phyloP scores from a whole-genome alignment of 2,329 filamentous ascomycete genomes.

The Ceratocystis cubensis region DNA sequence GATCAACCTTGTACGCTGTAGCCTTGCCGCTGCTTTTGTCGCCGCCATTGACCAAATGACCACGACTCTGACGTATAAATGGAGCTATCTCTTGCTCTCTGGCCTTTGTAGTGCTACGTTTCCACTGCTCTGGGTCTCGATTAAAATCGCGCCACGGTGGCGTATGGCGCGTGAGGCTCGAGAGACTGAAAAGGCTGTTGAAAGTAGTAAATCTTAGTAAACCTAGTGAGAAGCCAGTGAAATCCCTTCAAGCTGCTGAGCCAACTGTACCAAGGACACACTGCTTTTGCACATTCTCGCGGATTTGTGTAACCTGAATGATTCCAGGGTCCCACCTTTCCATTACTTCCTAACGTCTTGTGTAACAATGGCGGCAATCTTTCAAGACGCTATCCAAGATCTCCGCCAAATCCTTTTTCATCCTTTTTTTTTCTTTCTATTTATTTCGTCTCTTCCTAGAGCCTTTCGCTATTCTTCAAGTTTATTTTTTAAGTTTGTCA shows the following conservation, averaged over 20 bases:
- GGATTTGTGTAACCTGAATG: background rate
- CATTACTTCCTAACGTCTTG: background rate
- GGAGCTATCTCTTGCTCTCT: constrained; percentile 24
- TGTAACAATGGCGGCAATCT: background rate
- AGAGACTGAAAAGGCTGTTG: background rate
- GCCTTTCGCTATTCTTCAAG: too few species aligned
- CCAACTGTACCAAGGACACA: too few species aligned
- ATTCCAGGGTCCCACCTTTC: background rate
- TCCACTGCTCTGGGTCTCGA: constrained; percentile 24
- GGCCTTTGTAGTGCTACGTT: constrained; percentile 22
- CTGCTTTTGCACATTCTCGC: too few species aligned
- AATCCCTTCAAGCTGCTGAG: too few species aligned
- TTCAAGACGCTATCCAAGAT: too few species aligned
- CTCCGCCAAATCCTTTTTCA: too few species aligned
- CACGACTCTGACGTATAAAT: constrained; percentile 21
- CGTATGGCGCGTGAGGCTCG: constrained; percentile 14
- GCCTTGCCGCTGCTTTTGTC: constrained; percentile 25
- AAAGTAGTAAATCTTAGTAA: background rate
- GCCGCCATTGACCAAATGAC: constrained; percentile 26
- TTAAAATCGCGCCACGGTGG: constrained; percentile 24
- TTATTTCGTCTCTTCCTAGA: too few species aligned
- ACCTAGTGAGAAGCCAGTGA: background rate
- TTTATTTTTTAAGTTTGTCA: too few species aligned
- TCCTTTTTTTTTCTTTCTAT: too few species aligned
- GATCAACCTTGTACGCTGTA: constrained; percentile 27